A percentile compares a stretch with the other conserved stretches of the same genome.
phyloP scores from a whole-genome alignment of 192 early-diverging fungal genomes.

The Dimargaris cristalligena region DNA sequence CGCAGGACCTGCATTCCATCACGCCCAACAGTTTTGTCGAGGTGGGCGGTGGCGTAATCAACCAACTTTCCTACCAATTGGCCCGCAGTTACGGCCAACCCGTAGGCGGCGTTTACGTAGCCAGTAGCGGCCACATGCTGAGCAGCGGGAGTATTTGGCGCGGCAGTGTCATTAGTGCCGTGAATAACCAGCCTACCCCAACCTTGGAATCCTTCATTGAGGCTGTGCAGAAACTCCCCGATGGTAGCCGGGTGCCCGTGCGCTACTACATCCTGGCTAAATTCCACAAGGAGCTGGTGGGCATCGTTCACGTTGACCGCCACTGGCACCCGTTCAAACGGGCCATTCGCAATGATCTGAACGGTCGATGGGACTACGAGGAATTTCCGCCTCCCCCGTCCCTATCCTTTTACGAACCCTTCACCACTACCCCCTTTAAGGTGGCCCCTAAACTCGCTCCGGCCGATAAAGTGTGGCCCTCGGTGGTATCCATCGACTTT shows the following conservation, averaged over 20 bases:
- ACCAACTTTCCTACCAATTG: constrained; percentile 61
- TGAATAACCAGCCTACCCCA: constrained; percentile 56
- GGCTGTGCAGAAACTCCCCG: constrained; percentile 53
- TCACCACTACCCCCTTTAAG: constrained; percentile 51
- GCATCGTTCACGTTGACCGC: constrained; percentile 70
- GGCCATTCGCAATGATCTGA: constrained; percentile 53
- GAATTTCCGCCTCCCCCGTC: constrained; percentile 45
- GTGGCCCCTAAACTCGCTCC: constrained; percentile 54
- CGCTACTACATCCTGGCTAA: constrained; percentile 62
- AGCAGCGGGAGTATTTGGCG: constrained; percentile 47
- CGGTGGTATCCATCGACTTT: constrained; percentile 64
- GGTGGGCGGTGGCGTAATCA: constrained; percentile 65
- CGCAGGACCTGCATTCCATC: constrained; percentile 56
- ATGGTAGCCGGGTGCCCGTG: constrained; percentile 49
- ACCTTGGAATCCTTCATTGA: constrained; percentile 60
- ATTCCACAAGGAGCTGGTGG: constrained; percentile 61
- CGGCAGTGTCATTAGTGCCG: constrained; percentile 48
- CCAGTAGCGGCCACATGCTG: constrained; percentile 45
- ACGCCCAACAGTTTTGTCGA: constrained; percentile 74
- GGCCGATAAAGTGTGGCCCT: constrained; percentile 58
- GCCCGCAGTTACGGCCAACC: constrained; percentile 52
- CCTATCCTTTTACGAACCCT: constrained; percentile 27
- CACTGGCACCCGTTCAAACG: constrained; percentile 76
- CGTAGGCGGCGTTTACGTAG: constrained; percentile 64
- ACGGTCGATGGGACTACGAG: constrained; percentile 66